Base-by-base conservation (phyloP, 768 basidiomycete genomes). In the Terana coerulea region DNA sequence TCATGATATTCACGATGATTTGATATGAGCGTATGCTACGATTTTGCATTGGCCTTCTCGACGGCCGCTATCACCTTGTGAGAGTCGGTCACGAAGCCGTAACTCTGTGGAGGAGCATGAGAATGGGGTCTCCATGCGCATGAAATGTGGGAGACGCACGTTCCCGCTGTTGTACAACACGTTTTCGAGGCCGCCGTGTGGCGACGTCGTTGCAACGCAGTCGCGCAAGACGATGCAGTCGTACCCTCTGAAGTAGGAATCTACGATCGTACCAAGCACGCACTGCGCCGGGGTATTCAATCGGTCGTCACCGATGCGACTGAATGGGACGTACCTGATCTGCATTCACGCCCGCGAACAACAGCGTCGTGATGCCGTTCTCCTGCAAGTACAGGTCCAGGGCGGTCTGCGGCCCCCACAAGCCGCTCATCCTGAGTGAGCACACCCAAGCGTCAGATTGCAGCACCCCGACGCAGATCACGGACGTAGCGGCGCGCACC, bases 291-390 rank as follows among this genome's bases (percentile, higher is more conserved):
- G n/a, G n/a, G n/a, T n/a, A n/a, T n/a, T n/a, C n/a, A n/a, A n/a
- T n/a, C n/a, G 17, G 25, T 40, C 11, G 5, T 40, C 39, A 40
- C 21, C 19, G 21, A 40, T 22, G 21, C 15, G 17, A 8, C 15
- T 37, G 9, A 21, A 22, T 43, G 5, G 39, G 6, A 5, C 42
- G 12, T 12, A 81, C 84, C 75, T 84, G 81, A 58, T 84, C 83
- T 5, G 84, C 71, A 59, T 85, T 86, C 15, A 86, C 84, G 26
- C 83, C 84, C 26, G 78, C 76, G 49, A 86, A 79, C 54, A 86
- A 67, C 28, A 85, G 66, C 1, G 80, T 83, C 9, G 71, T 80
- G 51, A 85, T 76, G 33, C 84, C 82, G 39, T 80, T 76, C 59
- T 84, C 80, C 51, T 79, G 70, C 35, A 86, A 73, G 61, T 80